Base-by-base conservation (phyloP, 495 filamentous ascomycete species). In the Daldinia decipiens region DNA sequence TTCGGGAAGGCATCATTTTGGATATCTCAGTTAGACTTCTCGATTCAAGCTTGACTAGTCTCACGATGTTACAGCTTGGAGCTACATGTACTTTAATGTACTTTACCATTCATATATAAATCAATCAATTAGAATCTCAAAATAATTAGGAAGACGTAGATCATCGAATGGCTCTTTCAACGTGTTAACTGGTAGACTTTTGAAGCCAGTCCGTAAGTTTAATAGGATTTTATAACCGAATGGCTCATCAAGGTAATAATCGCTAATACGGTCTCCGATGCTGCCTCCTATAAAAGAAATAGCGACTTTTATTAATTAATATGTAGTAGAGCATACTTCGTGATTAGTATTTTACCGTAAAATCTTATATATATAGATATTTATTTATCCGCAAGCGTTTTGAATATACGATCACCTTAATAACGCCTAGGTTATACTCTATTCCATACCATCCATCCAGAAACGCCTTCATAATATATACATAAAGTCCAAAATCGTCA, bases 381-480 rank as follows among this genome's bases (percentile, higher is more conserved):
- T n/a, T n/a, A n/a, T 24, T 24, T 53, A 53, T 31, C 5, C 1
- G 11, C 51, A 53, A 31, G 26, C 3, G 2, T 24, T 53, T 53
- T 32, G 7, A 3, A 31, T 27, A 15, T 5, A 26, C 2, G 13
- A 53, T 21, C 3, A n/a, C 50, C 24, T 15, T 17, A 19, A 53
- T 15, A 12, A 36, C 34, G 34, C 34, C 34, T 4, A 36, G 12
- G 12, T 36, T 13, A 27, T 12, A 17, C 13, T 29, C 27, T 53
- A 31, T 26, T 8, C 27, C 27, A 27, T 27, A 1, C 27, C 4
- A 29, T 29, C 51, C 26, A n/a, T 29, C 15, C 13, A 21, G 15
- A 17, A 53, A 53, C 51, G 51, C 51, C 51, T 26, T 53, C 17
- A 31, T 4, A 53, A 13, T 47, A 47, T 47, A 47, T 36, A 19